Base-by-base conservation (phyloP, 371 early-diverging fungal species). In the Mucor indicus region DNA sequence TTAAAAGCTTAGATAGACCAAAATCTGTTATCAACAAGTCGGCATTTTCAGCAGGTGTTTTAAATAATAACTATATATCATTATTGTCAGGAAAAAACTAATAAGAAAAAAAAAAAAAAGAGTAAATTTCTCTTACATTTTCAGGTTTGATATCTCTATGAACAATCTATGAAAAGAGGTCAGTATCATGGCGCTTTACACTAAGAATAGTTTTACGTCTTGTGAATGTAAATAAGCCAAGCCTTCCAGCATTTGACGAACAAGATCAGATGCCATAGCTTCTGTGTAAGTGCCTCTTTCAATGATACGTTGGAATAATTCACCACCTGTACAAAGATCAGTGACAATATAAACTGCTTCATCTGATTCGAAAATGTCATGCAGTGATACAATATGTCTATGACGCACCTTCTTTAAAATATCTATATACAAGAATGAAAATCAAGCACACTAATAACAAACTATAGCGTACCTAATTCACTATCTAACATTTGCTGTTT, bases 71-170 rank as follows among this genome's bases (percentile, higher is more conserved):
- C 69, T 69, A 52, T 7, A 19, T n/a, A n/a, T n/a, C n/a, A n/a
- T n/a, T n/a, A n/a, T n/a, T n/a, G 12, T n/a, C 3, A 4, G 33
- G 8, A 1, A 24, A n/a, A 9, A 37, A 4, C 7, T 8, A 23
- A 35, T 1, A 41, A 41, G 12, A 19, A 29, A 17, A 6, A 25
- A 13, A 0, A 20, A 11, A 17, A 33, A 11, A n/a, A 13, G 22
- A 1, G n/a, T 2, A 31, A 12, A 20, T 42, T 25, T 9, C 16
- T 29, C 49, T 44, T 65, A 64, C 69, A 62, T 89, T 91, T 70
- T 91, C 91, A 45, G 89, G 86, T 60, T 91, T 91, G 17, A 91
- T 62, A 63, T 91, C 91, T 67, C 95, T 71, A 56, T 94, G 92
- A 23, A 89, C 90, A 55, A 92, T 85, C 71, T 70, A 51, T 25